Evolutionary conservation across 2,329 filamentous ascomycete genomes (phyloP), one percentile per base, ranked within the genome.

Genomic region (Neurospora sp.): DNA sequence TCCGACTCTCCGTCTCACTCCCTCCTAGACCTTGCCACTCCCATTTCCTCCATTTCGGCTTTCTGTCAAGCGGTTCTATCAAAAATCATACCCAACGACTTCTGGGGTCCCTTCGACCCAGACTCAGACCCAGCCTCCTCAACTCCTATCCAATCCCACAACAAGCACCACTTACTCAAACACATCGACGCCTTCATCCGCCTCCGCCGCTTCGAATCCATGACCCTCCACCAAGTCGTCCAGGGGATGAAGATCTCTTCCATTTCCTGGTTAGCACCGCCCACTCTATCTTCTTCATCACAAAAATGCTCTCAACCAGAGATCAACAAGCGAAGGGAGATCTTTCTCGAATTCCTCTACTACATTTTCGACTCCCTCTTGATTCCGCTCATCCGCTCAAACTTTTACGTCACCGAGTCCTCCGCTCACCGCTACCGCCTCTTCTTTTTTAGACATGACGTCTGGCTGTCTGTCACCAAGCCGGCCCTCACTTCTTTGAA

Each of bases 391-490:
- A 86, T 98, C 66, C 88, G 92, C 40, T 89, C 88, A 72, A 94
- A 96, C 76, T 99, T 99, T 76, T 95, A 98, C 28, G 28, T 33
- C 5, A 33, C 28, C 5, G 28, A 33, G 28, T 33, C 28, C 28
- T 33, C 28, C 28, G 28, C 28, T 1, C 28, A 33, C 28, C 28
- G 28, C 28, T 33, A 33, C 28, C 88, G 89, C 37, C 81, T 98
- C 0, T 97, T 97, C 79, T 99, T 93, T 80, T 98, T 97, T 77
- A 91, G 95, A 4, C 96, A 99, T 73, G 96, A 99, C 79, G 84
- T 96, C 10, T 99, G 96, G 96, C 88, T 87, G 67, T 85, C 85
- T 52, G 80, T 98, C 40, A 88, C 90, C 1, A 89, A 94, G 74
- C 91, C 93, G 6, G 88, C 90, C 0, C 82, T 97, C 81, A 0